Base-by-base conservation (phyloP, 1,284 basidiomycete species). In the Inonotus hispidus region DNA sequence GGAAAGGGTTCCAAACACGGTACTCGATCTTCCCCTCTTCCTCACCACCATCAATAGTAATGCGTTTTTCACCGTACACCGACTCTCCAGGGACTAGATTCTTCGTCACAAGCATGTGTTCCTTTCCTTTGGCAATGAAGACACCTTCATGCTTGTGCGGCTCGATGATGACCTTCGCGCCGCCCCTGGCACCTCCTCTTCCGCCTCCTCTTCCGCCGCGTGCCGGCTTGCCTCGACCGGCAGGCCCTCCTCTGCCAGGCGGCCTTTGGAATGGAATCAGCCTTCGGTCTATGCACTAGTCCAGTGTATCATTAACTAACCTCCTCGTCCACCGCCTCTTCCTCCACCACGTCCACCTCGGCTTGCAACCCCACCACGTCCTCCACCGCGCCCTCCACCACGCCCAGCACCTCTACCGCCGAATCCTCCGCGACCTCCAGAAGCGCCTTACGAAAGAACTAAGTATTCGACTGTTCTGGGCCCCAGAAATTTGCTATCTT, bases 1-100 rank as follows among this genome's bases (percentile, higher is more conserved):
- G 84, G 88, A 99, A 99, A 61, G 96, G 97, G 79, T 99, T 99
- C 96, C 96, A 99, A 38, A 99, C 97, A 64, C 96, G 84, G 78
- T 98, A 99, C 76, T 99, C 96, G 68, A 88, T 82, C 80, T 99
- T 99, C 63, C 87, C 89, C 59, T 87, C 91, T 55, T 91, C 90
- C 62, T 84, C 82, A 54, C 82, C 84, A 3, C 85, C 85, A 8
- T 93, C 90, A 68, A 96, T 82, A 54, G 87, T 83, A 76, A 95
- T 92, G 77, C 93, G 82, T 82, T 99, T 99, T 78, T 99, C 96
- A 67, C 96, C 97, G 75, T 99, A 99, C 25, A 99, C 97, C 19
- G 91, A 92, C 73, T 99, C 96, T 62, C 96, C 97, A 11, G 97
- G 96, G 54, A 92, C 94, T 68, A 99, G 83, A 77, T 98, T 99